Evolutionary conservation across 108 stramenopile species (phyloP).

Genomic region (Cyclotella atomus): DNA sequence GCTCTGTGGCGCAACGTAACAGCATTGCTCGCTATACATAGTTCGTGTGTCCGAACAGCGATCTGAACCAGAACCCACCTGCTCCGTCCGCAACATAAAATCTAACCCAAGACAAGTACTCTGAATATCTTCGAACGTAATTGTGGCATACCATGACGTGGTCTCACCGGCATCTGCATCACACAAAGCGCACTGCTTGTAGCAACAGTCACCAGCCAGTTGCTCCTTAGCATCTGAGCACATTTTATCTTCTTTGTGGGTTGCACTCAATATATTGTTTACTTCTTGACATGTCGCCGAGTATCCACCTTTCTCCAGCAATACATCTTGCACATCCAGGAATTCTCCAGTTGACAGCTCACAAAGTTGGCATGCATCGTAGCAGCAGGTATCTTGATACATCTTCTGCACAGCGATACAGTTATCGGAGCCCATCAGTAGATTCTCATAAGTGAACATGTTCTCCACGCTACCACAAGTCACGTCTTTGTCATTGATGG

Average conservation of each 20-base stretch:
- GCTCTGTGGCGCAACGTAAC: conserved; percentile 3
- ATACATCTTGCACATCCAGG: conserved; percentile 18
- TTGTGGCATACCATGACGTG: conserved; percentile 29
- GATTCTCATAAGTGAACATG: not conserved
- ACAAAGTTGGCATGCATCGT: conserved; percentile 27
- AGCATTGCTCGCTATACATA: conserved; percentile 13
- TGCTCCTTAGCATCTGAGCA: conserved; percentile 27
- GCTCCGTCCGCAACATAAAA: conserved; percentile 26
- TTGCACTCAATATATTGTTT: conserved; percentile 16
- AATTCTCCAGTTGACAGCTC: not conserved
- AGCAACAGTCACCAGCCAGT: conserved; percentile 29
- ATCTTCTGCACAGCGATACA: conserved; percentile 14
- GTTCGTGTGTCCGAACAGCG: conserved; percentile 9
- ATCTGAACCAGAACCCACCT: conserved; percentile 8
- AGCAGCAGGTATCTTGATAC: conserved; percentile 20
- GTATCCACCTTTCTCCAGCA: conserved; percentile 30
- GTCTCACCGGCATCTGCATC: not conserved
- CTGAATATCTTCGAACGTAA: conserved; percentile 20
- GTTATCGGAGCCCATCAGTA: conserved; percentile 5
- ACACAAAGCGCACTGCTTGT: conserved; percentile 34
- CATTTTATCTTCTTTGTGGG: conserved; percentile 7
- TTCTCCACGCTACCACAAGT: conserved; percentile 21
- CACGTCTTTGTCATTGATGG: conserved; percentile 14
- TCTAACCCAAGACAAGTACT: conserved; percentile 37
- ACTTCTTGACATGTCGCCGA: conserved; percentile 34